A percentile compares a stretch with the other conserved stretches of the same genome.
phyloP scores from a whole-genome alignment of 2,329 filamentous ascomycete genomes.

The Ustulina deusta region DNA sequence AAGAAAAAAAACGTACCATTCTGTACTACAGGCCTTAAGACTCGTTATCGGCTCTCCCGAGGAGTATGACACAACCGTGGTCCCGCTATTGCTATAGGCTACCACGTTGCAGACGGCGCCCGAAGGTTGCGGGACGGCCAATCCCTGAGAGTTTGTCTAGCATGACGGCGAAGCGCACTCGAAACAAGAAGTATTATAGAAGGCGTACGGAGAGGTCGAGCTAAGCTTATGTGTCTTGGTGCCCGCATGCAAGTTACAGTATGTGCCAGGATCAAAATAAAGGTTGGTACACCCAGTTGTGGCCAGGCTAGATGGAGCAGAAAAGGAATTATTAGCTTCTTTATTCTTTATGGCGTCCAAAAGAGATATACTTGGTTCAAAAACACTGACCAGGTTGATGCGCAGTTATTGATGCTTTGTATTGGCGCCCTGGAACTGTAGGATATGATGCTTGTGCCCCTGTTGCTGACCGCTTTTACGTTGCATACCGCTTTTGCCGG shows the following conservation, averaged over 20 bases:
- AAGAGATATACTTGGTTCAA: not conserved
- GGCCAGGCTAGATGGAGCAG: conserved; percentile 1
- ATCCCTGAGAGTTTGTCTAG: conserved; percentile 14
- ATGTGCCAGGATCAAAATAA: conserved; percentile 6
- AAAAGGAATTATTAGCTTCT: not conserved
- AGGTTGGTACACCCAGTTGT: conserved; percentile 23
- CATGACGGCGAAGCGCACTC: conserved; percentile 20
- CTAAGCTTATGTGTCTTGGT: conserved; percentile 17
- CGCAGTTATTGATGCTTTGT: not conserved
- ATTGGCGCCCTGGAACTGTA: not conserved
- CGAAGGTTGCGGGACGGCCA: conserved; percentile 27
- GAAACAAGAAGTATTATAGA: conserved; percentile 27
- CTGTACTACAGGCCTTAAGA: conserved; percentile 21
- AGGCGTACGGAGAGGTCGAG: conserved; percentile 18
- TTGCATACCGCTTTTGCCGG: not conserved
- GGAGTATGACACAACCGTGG: conserved; percentile 24
- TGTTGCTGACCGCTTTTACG: not conserved
- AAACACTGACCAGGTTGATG: not conserved
- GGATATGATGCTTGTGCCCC: not conserved
- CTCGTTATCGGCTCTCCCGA: conserved; percentile 21
- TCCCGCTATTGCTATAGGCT: conserved; percentile 27
- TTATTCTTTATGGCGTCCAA: not conserved
- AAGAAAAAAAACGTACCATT: conserved; percentile 19
- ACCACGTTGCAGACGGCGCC: conserved; percentile 20
- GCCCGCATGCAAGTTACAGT: conserved; percentile 27